Evolutionary conservation across 129 eudicot species (phyloP).

Genomic region (Flaveria bidentis): DNA sequence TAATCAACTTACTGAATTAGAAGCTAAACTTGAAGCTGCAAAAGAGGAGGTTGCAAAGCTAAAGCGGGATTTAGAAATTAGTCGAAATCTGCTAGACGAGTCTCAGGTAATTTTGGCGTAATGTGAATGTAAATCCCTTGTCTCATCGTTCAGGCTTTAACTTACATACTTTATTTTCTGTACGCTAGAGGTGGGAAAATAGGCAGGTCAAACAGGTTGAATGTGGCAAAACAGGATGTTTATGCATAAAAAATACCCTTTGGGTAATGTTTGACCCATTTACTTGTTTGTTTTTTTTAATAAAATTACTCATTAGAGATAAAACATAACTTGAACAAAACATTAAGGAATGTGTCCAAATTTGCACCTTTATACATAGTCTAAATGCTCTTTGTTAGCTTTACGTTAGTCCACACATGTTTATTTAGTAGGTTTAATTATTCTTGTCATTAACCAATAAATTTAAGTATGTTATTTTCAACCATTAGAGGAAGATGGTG

Average conservation of each 20-base stretch:
- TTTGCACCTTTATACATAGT: not conserved
- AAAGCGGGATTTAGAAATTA: conserved; percentile 66
- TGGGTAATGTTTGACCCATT: too few species aligned
- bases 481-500: not conserved
- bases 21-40: conserved; percentile 49
- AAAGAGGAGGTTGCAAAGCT: conserved; percentile 62
- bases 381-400: not conserved
- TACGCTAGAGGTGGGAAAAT: not conserved
- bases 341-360: not conserved
- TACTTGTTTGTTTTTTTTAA: too few species aligned
- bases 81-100: conserved; percentile 70
- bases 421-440: not conserved
- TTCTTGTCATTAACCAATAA: not conserved
- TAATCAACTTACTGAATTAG: conserved; percentile 50
- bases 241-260: too few species aligned
- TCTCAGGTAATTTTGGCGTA: conserved; percentile 67
- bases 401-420: not conserved
- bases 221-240: too few species aligned
- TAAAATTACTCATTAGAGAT: not conserved
- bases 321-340: not conserved
- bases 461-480: not conserved
- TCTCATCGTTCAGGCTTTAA: not conserved
- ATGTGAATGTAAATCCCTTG: not conserved
- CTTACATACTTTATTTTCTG: not conserved
- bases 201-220: too few species aligned